phyloP scores from a whole-genome alignment of 805 yeast species.

The Martiniozyma abietophila region DNA sequence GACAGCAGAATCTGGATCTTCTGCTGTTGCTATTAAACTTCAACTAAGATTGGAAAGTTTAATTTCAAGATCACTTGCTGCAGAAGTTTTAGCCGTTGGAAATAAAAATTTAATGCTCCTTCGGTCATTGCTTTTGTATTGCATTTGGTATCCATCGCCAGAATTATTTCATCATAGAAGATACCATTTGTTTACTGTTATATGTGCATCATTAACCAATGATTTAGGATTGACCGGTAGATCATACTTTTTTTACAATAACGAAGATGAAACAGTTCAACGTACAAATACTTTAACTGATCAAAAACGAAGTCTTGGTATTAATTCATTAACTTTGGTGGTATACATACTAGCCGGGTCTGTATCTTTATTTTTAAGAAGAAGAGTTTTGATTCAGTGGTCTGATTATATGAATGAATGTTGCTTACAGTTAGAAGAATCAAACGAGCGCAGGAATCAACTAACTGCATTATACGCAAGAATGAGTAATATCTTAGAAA shows the following conservation, averaged over 20 bases:
- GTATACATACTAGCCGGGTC: constrained; percentile 56
- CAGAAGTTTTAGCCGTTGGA: constrained; percentile 62
- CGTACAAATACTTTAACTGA: constrained; percentile 29
- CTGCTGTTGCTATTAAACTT: constrained; percentile 27
- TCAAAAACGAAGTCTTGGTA: constrained; percentile 35
- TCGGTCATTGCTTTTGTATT: constrained; percentile 48
- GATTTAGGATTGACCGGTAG: constrained; percentile 67
- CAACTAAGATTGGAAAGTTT: constrained; percentile 43
- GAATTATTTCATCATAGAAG: constrained; percentile 75
- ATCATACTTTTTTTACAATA: constrained; percentile 33
- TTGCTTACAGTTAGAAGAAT: constrained; percentile 36
- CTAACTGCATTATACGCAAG: constrained; percentile 50
- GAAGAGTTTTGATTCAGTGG: constrained; percentile 57
- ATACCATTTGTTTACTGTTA: constrained; percentile 56
- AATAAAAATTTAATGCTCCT: constrained; percentile 61
- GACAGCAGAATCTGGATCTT: constrained; percentile 26
- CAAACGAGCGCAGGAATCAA: constrained; percentile 26
- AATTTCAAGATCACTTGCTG: constrained; percentile 39
- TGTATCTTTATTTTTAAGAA: constrained; percentile 54
- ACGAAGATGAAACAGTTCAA: constrained; percentile 32
- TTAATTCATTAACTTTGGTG: constrained; percentile 43
- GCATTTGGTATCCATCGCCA: constrained; percentile 78
- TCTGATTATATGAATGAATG: constrained; percentile 55
- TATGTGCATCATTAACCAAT: constrained; percentile 59
- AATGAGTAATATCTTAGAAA: constrained; percentile 52